These are phyloP conservation scores for Leishmania tropica DNA, from an alignment of 208 protist genomes.

Conservation along the genomic window DNA sequence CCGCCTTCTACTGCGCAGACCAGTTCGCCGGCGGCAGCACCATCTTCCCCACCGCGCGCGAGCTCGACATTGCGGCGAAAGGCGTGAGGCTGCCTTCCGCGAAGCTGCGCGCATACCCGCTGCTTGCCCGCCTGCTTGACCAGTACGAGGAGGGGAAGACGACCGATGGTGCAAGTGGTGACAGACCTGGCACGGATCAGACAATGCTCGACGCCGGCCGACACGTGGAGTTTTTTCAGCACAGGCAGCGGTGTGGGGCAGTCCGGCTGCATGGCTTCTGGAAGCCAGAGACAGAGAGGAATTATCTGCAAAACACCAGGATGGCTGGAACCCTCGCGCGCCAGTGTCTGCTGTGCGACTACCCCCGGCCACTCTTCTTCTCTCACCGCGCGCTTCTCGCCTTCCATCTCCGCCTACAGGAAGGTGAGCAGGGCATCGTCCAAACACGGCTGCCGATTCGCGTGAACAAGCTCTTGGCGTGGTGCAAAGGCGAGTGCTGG, in stretches of 20 bases:
- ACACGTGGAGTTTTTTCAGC: slow-evolving; percentile 32
- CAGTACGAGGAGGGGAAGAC: slow-evolving; percentile 4
- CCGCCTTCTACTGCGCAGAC: slow-evolving; percentile 78
- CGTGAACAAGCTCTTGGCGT: slow-evolving; percentile 21
- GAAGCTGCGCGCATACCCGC: slow-evolving; percentile 61
- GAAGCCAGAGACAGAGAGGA: neutral
- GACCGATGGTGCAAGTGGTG: neutral
- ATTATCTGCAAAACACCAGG: neutral
- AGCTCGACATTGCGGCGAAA: slow-evolving; percentile 53
- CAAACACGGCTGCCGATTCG: slow-evolving; percentile 7
- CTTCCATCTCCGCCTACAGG: slow-evolving; percentile 22
- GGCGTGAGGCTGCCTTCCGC: slow-evolving; percentile 40
- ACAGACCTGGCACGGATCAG: slow-evolving; percentile 33
- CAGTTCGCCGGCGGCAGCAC: slow-evolving; percentile 61
- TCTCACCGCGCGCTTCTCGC: slow-evolving; percentile 22
- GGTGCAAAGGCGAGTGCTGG: slow-evolving; percentile 47
- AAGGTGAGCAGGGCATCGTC: slow-evolving; percentile 36
- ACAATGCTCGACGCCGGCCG: slow-evolving; percentile 33
- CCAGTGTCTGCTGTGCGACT: slow-evolving; percentile 53
- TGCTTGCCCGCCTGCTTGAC: slow-evolving; percentile 39
- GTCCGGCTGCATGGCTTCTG: slow-evolving; percentile 32
- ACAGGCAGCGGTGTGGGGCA: slow-evolving; percentile 5
- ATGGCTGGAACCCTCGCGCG: slow-evolving; percentile 25
- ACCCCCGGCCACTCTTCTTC: slow-evolving; percentile 41
- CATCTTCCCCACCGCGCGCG: slow-evolving; percentile 42